Percentiles rank a stretch among this genome's conserved stretches.
These are phyloP conservation scores for Fusarium bactridioides DNA, from an alignment of 2,329 filamentous ascomycete species.

Conservation along the genomic window DNA sequence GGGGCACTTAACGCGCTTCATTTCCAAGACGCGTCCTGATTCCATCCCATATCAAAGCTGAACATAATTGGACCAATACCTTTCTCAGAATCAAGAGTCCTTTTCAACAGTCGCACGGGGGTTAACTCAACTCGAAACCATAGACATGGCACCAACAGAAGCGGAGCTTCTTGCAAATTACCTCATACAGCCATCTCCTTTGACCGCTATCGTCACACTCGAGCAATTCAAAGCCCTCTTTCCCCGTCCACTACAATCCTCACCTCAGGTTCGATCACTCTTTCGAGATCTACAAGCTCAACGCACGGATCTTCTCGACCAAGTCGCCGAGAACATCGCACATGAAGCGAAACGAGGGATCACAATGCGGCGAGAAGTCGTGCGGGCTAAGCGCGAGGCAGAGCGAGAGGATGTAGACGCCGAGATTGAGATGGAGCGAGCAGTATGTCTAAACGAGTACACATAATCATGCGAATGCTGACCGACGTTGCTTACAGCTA, in stretches of 20 bases:
- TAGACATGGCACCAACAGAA: constrained; percentile 76
- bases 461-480: not conserved
- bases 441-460: constrained; percentile 49
- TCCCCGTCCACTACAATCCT: constrained; percentile 70
- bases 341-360: constrained; percentile 70
- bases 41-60: not conserved
- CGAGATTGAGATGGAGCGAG: constrained; percentile 69
- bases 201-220: constrained; percentile 77
- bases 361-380: constrained; percentile 64
- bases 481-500: constrained; percentile 54
- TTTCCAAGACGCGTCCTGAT: constrained; percentile 28
- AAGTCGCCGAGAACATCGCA: constrained; percentile 70
- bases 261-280: constrained; percentile 72
- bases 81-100: not conserved
- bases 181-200: constrained; percentile 76
- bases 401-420: constrained; percentile 66
- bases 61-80: not conserved
- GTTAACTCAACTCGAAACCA: not conserved
- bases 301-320: constrained; percentile 73
- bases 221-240: constrained; percentile 81
- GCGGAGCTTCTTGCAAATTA: constrained; percentile 78
- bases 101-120: not conserved
- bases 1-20: constrained; percentile 36
- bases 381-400: constrained; percentile 60
- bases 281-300: constrained; percentile 83